Conservation (phyloP, 2,329 filamentous ascomycete genomes). For the Pseudogymnoascus sp. region DNA sequence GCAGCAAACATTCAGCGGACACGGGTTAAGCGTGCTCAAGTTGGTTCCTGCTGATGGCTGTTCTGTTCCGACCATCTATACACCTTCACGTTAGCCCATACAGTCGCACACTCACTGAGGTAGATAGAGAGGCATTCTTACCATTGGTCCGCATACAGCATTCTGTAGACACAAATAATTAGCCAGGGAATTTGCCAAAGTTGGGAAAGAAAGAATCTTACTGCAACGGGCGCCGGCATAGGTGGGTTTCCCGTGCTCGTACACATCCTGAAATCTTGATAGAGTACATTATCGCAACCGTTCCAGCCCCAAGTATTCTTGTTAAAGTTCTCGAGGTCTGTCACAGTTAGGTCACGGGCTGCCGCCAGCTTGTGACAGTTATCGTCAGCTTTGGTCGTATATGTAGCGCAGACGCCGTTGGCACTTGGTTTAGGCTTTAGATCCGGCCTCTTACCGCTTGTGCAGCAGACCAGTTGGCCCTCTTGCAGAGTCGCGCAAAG, state of each 20-base stretch:
- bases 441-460: conserved; percentile 26
- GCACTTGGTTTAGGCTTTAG: conserved; percentile 26
- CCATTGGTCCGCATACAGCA: conserved; percentile 39
- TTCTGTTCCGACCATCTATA: not conserved
- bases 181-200: not conserved
- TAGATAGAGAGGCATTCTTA: conserved; percentile 21
- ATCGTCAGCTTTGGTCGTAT: conserved; percentile 29
- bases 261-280: conserved; percentile 29
- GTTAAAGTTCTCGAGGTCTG: conserved; percentile 33
- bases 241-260: conserved; percentile 34
- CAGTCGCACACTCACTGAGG: not conserved
- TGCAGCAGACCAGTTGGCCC: conserved; percentile 30
- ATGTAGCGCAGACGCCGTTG: conserved; percentile 32
- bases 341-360: conserved; percentile 26
- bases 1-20: not conserved
- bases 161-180: conserved; percentile 17
- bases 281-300: conserved; percentile 32
- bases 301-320: conserved; percentile 36
- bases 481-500: conserved; percentile 24
- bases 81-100: not conserved
- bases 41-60: not conserved
- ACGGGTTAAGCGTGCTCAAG: not conserved
- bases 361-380: conserved; percentile 30
- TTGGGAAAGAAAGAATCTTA: conserved; percentile 13
- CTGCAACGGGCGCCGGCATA: conserved; percentile 31